phyloP scores from a whole-genome alignment of 2,329 filamentous ascomycete genomes.

The Talaromyces sp. region DNA sequence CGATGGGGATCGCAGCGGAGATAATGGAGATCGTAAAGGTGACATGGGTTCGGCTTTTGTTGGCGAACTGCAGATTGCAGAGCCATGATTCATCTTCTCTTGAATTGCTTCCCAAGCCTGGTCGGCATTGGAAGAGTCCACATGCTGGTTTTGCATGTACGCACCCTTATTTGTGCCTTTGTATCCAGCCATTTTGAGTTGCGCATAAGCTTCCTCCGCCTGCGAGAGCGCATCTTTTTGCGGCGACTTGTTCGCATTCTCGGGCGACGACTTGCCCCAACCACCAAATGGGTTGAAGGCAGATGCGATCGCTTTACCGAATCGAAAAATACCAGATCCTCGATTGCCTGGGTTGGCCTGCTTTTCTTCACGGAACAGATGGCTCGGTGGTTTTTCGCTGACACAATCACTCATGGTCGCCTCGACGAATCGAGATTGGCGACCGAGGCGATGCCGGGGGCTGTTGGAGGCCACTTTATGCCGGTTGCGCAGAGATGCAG shows the following conservation, averaged over 20 bases:
- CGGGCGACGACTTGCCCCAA: conserved; percentile 49
- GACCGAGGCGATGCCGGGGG: conserved; percentile 45
- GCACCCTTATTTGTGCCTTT: conserved; percentile 43
- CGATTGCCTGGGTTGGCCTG: conserved; percentile 29
- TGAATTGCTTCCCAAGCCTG: conserved; percentile 38
- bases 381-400: conserved; percentile 69
- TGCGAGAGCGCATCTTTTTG: conserved; percentile 50
- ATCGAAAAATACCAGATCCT: conserved; percentile 55
- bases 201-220: conserved; percentile 56
- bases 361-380: conserved; percentile 59
- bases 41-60: conserved; percentile 1
- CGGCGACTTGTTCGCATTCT: conserved; percentile 30
- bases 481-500: conserved; percentile 20
- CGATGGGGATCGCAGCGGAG: conserved; percentile 21
- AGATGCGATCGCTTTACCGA: conserved; percentile 57
- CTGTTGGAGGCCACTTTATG: conserved; percentile 20
- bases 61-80: conserved; percentile 16
- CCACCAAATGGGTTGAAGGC: conserved; percentile 58
- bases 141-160: conserved; percentile 28
- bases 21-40: conserved; percentile 1
- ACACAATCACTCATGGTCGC: conserved; percentile 84
- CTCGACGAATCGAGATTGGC: conserved; percentile 70
- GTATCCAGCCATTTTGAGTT: conserved; percentile 57
- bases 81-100: conserved; percentile 33
- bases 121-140: conserved; percentile 31